Conservation (phyloP, 176 grass and related monocot species). For the Leersia perrieri region DNA sequence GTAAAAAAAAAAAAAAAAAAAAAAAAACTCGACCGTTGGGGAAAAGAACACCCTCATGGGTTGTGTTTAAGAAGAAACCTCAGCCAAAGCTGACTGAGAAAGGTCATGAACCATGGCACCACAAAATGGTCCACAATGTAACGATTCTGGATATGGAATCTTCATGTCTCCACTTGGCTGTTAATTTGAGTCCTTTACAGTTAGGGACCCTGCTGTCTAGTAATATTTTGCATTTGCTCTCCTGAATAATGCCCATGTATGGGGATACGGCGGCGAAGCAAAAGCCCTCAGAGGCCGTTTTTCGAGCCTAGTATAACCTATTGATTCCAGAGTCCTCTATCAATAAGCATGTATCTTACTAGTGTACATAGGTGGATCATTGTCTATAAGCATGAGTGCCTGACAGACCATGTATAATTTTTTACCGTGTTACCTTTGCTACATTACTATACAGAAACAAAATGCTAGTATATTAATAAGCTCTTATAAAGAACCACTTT, state of each 20-base stretch:
- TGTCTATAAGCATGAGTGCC: not conserved
- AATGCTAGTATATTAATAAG: not conserved
- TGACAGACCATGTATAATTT: not conserved
- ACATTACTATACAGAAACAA: not conserved
- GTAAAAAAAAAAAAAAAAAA: too few species aligned
- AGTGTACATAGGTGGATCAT: not conserved
- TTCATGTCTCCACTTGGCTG: not conserved
- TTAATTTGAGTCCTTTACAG: not conserved
- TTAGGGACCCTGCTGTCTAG: not conserved
- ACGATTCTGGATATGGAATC: not conserved
- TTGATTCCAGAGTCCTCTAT: not conserved
- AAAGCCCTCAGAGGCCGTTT: too few species aligned
- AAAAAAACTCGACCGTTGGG: too few species aligned
- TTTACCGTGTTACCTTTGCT: not conserved
- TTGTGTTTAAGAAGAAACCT: too few species aligned
- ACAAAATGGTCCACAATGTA: not conserved
- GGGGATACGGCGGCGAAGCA: too few species aligned
- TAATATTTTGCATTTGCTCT: not conserved
- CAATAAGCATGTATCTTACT: not conserved
- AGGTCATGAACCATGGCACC: too few species aligned
- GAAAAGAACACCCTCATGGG: too few species aligned
- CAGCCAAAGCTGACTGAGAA: too few species aligned
- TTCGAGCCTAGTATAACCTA: not conserved
- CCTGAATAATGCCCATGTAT: conserved; percentile 9
- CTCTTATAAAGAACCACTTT: conserved; percentile 1